A percentile compares a stretch with the other conserved stretches of the same genome.
Conservation (phyloP, 805 yeast species). For the Barnettozyma siamensis region DNA sequence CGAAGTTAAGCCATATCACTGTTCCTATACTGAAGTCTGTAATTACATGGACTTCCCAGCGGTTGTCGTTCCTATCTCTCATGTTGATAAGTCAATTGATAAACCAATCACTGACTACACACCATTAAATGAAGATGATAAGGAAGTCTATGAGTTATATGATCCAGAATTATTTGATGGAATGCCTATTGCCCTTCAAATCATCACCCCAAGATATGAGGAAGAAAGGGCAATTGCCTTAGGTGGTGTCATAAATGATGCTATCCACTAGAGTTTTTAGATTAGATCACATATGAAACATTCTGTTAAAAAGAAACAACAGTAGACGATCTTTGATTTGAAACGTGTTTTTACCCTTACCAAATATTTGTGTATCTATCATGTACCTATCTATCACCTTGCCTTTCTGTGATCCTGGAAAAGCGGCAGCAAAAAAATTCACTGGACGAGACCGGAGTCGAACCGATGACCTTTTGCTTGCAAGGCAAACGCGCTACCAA, state of each 20-base stretch:
- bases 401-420: too few relatives aligned
- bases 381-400: too few relatives aligned
- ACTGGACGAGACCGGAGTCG: conserved; percentile 56
- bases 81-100: conserved; percentile 33
- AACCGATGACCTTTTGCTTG: conserved; percentile 58
- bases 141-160: conserved; percentile 33
- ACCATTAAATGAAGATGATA: conserved; percentile 28
- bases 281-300: too few relatives aligned
- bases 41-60: conserved; percentile 38
- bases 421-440: neutral
- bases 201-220: conserved; percentile 47
- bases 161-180: conserved; percentile 42
- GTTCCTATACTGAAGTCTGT: conserved; percentile 37
- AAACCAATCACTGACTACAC: conserved; percentile 15
- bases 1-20: conserved; percentile 31
- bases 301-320: too few relatives aligned
- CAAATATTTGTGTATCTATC: neutral
- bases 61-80: conserved; percentile 39
- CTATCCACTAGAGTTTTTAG: neutral
- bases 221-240: conserved; percentile 24
- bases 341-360: too few relatives aligned
- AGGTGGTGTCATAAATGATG: conserved; percentile 6
- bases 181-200: conserved; percentile 51
- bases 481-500: conserved; percentile 60
- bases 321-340: too few relatives aligned